Evolutionary conservation across 2,329 filamentous ascomycete genomes (phyloP), one percentile per base, ranked within the genome.

Genomic region (Talaromyces islandicus): DNA sequence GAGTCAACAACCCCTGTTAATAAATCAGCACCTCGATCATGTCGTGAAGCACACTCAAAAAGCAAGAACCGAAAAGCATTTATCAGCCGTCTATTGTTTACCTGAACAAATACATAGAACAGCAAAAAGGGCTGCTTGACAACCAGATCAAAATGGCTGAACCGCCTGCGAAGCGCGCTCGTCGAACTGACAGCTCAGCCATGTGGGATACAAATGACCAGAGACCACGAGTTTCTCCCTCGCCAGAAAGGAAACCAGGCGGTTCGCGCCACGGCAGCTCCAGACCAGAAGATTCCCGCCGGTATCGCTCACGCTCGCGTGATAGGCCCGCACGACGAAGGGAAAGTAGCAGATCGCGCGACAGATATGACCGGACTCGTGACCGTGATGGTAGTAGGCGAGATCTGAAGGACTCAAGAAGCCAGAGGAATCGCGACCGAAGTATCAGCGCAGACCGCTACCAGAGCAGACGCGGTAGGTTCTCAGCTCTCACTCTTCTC

Each of bases 131-230:
- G 29, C 29, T n/a, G 55, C 27, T 41, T 30, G 7, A 57, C 43
- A 14, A 25, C 32, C 21, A 19, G 58, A 50, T 60, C 54, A 71
- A 29, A 54, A 85, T 85, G 83, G 72, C 81, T 25, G 82, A 84
- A 66, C 79, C 79, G 65, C 77, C 82, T 62, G 71, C 79, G 57
- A 83, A 82, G 69, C 80, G 81, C 56, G 70, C 78, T 21, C 77
- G 79, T 61, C 73, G 78, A 54, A 78, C 78, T n/a, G 85, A 88
- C 65, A 85, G 81, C 71, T 81, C 81, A 56, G 78, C 83, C 57
- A 85, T 85, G 80, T 85, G 84, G 83, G 85, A 88, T 63, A 68
- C 71, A 60, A 72, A 74, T 57, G 72, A 76, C 46, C 70, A 66
- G 21, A 66, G 64, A 29, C 64, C 67, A 29, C 68, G 66, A 38